Evolutionary conservation across 306 rosid species (phyloP), one percentile per base, ranked within the genome.

Genomic region (Trifolium repens): DNA sequence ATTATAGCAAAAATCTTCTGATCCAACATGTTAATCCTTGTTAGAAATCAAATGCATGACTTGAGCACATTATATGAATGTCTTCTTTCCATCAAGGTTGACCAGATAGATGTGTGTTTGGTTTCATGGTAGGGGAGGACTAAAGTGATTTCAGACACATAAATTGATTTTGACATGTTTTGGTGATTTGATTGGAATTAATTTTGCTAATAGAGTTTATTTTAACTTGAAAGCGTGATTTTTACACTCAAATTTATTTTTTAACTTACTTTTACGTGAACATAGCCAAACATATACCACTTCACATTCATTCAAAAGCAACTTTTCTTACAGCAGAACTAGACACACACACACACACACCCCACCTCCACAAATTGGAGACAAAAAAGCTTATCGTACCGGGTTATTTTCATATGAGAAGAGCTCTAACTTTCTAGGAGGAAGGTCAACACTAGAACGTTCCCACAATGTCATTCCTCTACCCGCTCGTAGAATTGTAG

Each of bases 381-480:
- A 75, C 39, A 62, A 65, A 79, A 62, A 74, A 55, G 39, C 34
- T 76, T 64, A 55, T 77, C 87, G 43, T 81, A 93, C 98, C 32
- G 83, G 87, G 75, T 89, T 91, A 76, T 91, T 93, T 87, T 93
- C 98, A 43, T 83, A 93, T 43, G 98, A 93, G 91, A 85, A 93
- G 81, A 91, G 96, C 84, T 89, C 91, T 84, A 93, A 75, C 83
- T 72, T 91, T 74, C 78, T 78, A 43, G 91, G 89, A 59, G 96
- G 93, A 75, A 88, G 75, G 46, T 88, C 90, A 71, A 68, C 77
- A 15, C 55, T 81, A 9, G 91, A 88, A 77, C 82, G 67, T 74
- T 85, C 92, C 97, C 97, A 93, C 37, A 88, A 80, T 35, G 97
- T 80, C 98, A 93, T 86, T 83, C 98, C 97, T 84, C 98, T 88